Percentiles rank a stretch among this genome's conserved stretches.
phyloP scores from a whole-genome alignment of 106 monocot genomes.

The Apostasia ramifera region DNA sequence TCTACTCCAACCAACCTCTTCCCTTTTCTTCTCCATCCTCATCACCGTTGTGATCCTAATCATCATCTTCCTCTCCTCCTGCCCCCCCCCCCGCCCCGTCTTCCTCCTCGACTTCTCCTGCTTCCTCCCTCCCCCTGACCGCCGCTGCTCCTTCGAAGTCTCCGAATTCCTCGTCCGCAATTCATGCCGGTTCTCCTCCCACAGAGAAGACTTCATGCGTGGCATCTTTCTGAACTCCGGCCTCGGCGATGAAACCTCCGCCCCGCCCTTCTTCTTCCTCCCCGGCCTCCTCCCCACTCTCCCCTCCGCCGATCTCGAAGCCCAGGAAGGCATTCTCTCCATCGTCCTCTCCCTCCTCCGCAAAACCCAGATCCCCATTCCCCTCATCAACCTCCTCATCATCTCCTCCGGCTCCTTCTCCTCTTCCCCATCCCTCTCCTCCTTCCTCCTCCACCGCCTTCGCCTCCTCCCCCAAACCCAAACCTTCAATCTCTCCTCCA shows the following conservation, averaged over 20 bases:
- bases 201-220: constrained; percentile 57
- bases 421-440: constrained; percentile 51
- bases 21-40: not conserved
- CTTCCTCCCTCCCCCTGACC: constrained; percentile 38
- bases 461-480: constrained; percentile 10
- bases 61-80: constrained; percentile 8
- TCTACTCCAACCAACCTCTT: constrained; percentile 13
- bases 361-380: constrained; percentile 24
- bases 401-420: constrained; percentile 47
- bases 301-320: constrained; percentile 34
- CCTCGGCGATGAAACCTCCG: constrained; percentile 69
- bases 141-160: constrained; percentile 33
- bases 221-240: constrained; percentile 65
- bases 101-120: constrained; percentile 68
- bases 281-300: constrained; percentile 22
- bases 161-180: constrained; percentile 46
- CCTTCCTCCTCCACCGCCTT: constrained; percentile 36
- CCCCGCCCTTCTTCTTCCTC: constrained; percentile 50
- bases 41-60: constrained; percentile 2
- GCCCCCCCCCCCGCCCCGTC: constrained; percentile 30
- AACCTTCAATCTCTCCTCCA: constrained; percentile 52
- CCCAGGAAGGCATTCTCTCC: constrained; percentile 38
- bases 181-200: constrained; percentile 20
- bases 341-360: constrained; percentile 35
- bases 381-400: constrained; percentile 32